Evolutionary conservation across 2,329 filamentous ascomycete species (phyloP).

Genomic region (Fusarium tanahbumbuense): DNA sequence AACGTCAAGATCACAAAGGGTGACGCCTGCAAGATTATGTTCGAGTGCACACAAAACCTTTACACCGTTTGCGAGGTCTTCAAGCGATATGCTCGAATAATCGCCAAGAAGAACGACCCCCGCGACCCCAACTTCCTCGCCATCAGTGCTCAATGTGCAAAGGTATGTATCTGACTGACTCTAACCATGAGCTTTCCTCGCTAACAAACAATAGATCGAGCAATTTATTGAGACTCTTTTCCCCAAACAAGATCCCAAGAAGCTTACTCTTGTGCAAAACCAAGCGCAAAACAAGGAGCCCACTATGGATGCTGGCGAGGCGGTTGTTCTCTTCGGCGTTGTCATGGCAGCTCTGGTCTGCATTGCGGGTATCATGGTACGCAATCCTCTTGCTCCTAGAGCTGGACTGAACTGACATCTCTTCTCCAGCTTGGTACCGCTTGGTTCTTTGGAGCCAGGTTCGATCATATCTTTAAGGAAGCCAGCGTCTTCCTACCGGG

Average conservation of each 20-base stretch:
- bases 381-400: conserved; percentile 46
- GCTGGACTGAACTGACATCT: conserved; percentile 3
- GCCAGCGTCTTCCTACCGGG: conserved; percentile 41
- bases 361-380: conserved; percentile 83
- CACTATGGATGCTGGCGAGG: conserved; percentile 67
- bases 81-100: conserved; percentile 79
- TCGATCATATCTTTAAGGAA: conserved; percentile 65
- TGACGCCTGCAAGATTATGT: conserved; percentile 90
- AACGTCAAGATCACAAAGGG: conserved; percentile 98
- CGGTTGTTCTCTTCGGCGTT: conserved; percentile 72
- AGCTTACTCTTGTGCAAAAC: conserved; percentile 57
- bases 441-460: conserved; percentile 83
- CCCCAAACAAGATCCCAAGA: conserved; percentile 81
- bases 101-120: conserved; percentile 94
- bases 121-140: conserved; percentile 91
- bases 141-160: conserved; percentile 90
- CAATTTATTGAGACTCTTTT: conserved; percentile 96
- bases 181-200: not conserved
- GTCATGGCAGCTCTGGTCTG: conserved; percentile 76
- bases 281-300: conserved; percentile 56
- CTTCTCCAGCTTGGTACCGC: conserved; percentile 75
- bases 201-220: conserved; percentile 73
- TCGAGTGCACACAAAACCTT: conserved; percentile 91
- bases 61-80: conserved; percentile 84
- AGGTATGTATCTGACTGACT: conserved; percentile 61